phyloP scores from a whole-genome alignment of 2,329 filamentous ascomycete species.

The Fusarium luffae region DNA sequence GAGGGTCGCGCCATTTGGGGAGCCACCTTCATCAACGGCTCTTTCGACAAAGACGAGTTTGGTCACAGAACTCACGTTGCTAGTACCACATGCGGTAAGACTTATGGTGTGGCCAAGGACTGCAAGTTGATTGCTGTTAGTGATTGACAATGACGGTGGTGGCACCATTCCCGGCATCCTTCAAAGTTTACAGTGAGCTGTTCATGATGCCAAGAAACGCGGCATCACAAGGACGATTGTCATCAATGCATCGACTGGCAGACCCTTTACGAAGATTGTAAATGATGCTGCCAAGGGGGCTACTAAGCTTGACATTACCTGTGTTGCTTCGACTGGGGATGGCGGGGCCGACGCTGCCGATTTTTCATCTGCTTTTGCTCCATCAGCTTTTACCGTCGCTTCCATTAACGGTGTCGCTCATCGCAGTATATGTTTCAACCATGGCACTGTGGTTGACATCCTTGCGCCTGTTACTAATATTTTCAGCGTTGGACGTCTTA shows the following conservation, averaged over 20 bases:
- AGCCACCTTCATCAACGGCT: constrained; percentile 40
- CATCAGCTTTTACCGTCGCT: constrained; percentile 3
- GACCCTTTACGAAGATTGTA: not conserved
- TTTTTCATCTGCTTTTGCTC: constrained; percentile 19
- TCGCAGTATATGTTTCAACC: constrained; percentile 12
- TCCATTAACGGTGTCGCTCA: not conserved
- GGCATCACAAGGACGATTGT: not conserved
- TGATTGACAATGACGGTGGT: constrained; percentile 31
- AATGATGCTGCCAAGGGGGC: constrained; percentile 11
- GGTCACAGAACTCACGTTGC: constrained; percentile 50
- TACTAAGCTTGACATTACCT: constrained; percentile 4
- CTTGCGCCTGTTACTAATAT: constrained; percentile 13
- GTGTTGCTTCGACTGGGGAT: constrained; percentile 8
- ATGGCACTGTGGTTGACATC: constrained; percentile 1
- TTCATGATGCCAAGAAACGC: constrained; percentile 45
- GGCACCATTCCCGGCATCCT: constrained; percentile 14
- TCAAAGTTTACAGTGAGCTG: constrained; percentile 44
- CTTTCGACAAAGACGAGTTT: constrained; percentile 43
- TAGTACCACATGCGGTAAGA: constrained; percentile 47
- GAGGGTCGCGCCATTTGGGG: constrained; percentile 44
- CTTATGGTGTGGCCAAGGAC: constrained; percentile 48
- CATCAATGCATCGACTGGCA: constrained; percentile 1
- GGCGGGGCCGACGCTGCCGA: not conserved
- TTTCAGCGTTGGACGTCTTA: not conserved
- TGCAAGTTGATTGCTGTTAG: constrained; percentile 46